Conservation (phyloP, 345 rosid genomes). For the Draba incana region DNA sequence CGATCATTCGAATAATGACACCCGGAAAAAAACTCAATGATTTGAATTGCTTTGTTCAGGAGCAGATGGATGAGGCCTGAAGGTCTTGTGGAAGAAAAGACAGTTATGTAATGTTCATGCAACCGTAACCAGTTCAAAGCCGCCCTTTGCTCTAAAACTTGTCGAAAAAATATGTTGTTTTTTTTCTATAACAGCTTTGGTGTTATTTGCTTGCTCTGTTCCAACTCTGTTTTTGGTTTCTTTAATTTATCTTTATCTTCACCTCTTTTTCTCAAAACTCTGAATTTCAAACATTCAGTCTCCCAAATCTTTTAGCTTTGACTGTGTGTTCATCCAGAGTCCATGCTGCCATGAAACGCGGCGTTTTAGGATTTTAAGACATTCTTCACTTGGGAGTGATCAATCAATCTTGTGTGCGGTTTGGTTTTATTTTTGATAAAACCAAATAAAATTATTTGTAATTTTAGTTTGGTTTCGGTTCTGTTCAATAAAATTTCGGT, state of each 20-base stretch:
- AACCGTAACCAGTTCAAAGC: conserved; percentile 3
- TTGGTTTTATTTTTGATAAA: not conserved
- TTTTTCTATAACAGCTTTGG: conserved; percentile 32
- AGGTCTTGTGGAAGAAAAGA: conserved; percentile 27
- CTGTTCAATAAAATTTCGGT: not conserved
- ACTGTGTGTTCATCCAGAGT: not conserved
- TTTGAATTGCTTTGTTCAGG: conserved; percentile 43
- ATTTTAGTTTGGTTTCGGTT: not conserved
- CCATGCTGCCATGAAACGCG: conserved; percentile 12
- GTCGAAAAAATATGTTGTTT: conserved; percentile 31
- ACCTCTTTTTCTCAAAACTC: not conserved
- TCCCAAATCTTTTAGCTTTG: conserved; percentile 24
- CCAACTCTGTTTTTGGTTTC: conserved; percentile 18
- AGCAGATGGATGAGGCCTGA: conserved; percentile 58
- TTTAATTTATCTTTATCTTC: conserved; percentile 6
- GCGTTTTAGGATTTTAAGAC: not conserved
- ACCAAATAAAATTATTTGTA: not conserved
- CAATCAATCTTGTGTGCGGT: not conserved
- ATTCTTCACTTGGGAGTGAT: not conserved
- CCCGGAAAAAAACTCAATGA: conserved; percentile 5
- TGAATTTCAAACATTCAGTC: not conserved
- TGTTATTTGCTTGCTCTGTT: conserved; percentile 36
- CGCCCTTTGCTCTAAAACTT: conserved; percentile 36
- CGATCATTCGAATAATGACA: not conserved
- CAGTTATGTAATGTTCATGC: conserved; percentile 24